Conservation (phyloP, 345 rosid species). For the Iberis pinnata region DNA sequence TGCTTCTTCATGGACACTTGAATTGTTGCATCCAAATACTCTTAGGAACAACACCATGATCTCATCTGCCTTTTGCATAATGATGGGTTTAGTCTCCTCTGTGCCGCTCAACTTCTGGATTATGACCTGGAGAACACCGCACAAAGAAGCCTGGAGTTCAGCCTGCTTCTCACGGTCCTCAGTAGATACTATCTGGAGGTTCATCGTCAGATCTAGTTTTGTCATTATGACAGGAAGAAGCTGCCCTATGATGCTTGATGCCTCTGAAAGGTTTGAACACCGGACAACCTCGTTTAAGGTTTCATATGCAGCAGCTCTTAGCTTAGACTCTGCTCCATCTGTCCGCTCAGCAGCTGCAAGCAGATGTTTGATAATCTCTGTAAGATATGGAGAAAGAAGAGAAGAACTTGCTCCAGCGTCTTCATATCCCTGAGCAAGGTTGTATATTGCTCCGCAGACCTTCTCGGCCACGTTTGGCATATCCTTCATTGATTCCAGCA, state of each 20-base stretch:
- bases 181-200: constrained; percentile 57
- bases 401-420: constrained; percentile 60
- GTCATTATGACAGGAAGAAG: constrained; percentile 72
- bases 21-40: constrained; percentile 82
- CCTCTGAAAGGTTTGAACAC: constrained; percentile 60
- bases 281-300: constrained; percentile 88
- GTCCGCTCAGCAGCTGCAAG: constrained; percentile 66
- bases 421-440: constrained; percentile 90
- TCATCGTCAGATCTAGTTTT: constrained; percentile 63
- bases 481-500: constrained; percentile 70
- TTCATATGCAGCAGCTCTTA: constrained; percentile 77
- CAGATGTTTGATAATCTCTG: constrained; percentile 53
- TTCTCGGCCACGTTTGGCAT: constrained; percentile 85
- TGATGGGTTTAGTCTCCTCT: constrained; percentile 53
- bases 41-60: constrained; percentile 77
- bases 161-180: constrained; percentile 93
- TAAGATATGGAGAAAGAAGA: constrained; percentile 60
- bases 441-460: constrained; percentile 90
- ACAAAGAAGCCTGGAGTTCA: constrained; percentile 80
- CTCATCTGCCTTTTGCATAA: constrained; percentile 67
- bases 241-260: constrained; percentile 56
- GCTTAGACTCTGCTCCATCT: constrained; percentile 64
- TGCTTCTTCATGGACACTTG: constrained; percentile 97
- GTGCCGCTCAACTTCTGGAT: constrained; percentile 71
- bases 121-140: constrained; percentile 91